Evolutionary conservation across 1,284 basidiomycete species (phyloP).

Genomic region (Ustilago cynodontis): DNA sequence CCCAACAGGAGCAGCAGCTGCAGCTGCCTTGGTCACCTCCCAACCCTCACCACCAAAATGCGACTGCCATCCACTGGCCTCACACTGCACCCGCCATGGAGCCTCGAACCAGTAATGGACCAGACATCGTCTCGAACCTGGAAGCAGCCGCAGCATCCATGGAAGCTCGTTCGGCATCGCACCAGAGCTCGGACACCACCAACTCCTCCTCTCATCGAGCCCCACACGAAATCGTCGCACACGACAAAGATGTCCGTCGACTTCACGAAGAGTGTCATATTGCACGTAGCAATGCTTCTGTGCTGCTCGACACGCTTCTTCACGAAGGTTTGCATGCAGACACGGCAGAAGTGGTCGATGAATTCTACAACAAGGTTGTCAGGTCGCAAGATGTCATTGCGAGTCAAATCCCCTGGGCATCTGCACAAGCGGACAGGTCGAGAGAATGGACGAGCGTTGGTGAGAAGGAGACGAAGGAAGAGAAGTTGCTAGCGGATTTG

Average conservation of each 20-base stretch:
- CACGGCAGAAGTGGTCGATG: slow-evolving; percentile 30
- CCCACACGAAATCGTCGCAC: slow-evolving; percentile 14
- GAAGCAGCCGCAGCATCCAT: slow-evolving; percentile 35
- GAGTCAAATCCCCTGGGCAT: slow-evolving; percentile 58
- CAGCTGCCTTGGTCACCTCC: slow-evolving; percentile 6
- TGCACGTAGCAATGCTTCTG: slow-evolving; percentile 48
- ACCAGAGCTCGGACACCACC: background rate
- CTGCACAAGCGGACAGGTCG: slow-evolving; percentile 50
- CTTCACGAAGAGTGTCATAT: slow-evolving; percentile 61
- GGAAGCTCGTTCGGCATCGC: slow-evolving; percentile 16
- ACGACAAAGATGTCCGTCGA: slow-evolving; percentile 52
- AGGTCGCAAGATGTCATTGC: slow-evolving; percentile 49
- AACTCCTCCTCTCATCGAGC: background rate
- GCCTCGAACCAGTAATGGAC: background rate
- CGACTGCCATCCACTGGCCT: background rate
- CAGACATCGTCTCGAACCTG: slow-evolving; percentile 28
- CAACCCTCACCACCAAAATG: background rate
- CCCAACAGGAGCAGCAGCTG: slow-evolving; percentile 10
- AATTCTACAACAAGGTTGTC: slow-evolving; percentile 50
- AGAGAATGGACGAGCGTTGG: background rate
- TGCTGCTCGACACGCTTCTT: slow-evolving; percentile 52
- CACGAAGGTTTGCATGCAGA: slow-evolving; percentile 34
- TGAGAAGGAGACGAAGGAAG: slow-evolving; percentile 38
- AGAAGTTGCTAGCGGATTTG: slow-evolving; percentile 55
- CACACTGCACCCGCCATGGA: slow-evolving; percentile 4